Evolutionary conservation across 768 basidiomycete genomes (phyloP), one percentile per base, ranked within the genome.

Genomic region (Chalciporus sphaerocephalus): DNA sequence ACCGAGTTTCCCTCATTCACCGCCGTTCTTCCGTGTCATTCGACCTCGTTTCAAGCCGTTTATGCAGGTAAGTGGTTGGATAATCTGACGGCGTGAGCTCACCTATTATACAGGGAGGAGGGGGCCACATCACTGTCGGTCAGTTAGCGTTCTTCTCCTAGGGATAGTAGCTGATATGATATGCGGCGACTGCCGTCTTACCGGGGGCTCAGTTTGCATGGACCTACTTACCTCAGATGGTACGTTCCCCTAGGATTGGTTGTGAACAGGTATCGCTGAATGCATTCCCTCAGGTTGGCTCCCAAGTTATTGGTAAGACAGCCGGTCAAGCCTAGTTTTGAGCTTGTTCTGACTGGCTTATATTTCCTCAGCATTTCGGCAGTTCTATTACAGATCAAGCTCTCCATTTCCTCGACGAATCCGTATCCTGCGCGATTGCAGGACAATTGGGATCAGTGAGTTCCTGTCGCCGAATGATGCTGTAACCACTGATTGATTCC

Each of bases 21-120:
- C 85, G 1, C 87, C 87, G 0, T 87, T 85, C 69, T 86, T 88
- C 65, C 76, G 86, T 45, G 80, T 87, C 24, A 73, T 89, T 18
- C 81, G 80, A 20, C 87, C 87, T 0, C 75, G 86, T 20, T 84
- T 87, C 65, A 59, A 85, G 27, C 81, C 83, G 0, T 88, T 87
- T 57, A 74, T 76, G 28, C 73, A 80, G 36, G 61, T 67, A 24
- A 18, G 38, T 37, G n/a, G 15, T 43, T 13, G 15, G 18, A 18
- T 12, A 38, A 30, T 18, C 13, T 2, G 8, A 3, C 17, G 1
- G 4, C 38, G 20, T 38, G 16, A 37, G 36, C 42, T 44, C 16
- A 53, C 17, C 10, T 35, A 7, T 41, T 25, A 6, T 28, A 12
- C 30, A 67, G 41, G 85, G 85, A 15, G 85, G 84, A 3, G 84